Conservation (phyloP, 2,329 filamentous ascomycete species). For the Calonectria montana region DNA sequence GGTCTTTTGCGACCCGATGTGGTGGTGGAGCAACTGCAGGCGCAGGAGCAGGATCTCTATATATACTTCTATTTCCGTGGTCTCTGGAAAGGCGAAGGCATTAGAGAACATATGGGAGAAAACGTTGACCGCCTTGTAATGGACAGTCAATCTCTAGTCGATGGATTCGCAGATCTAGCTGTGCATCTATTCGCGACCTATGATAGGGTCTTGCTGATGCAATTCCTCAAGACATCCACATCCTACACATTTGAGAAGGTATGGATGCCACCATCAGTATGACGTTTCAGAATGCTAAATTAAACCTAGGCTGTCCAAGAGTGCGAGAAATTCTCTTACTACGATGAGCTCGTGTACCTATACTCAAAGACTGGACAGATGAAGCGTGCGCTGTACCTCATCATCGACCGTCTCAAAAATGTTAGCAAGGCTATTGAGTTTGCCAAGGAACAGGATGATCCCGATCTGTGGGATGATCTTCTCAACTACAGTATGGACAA, state of each 20-base stretch:
- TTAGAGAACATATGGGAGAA: slow-evolving; percentile 64
- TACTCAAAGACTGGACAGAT: slow-evolving; percentile 96
- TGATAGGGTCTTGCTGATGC: slow-evolving; percentile 83
- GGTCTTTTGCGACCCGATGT: slow-evolving; percentile 83
- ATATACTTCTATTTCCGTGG: slow-evolving; percentile 92
- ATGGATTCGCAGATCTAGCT: slow-evolving; percentile 87
- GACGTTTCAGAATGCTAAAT: slow-evolving; percentile 24
- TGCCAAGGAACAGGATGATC: slow-evolving; percentile 91
- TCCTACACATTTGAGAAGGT: slow-evolving; percentile 88
- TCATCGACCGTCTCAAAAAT: slow-evolving; percentile 92
- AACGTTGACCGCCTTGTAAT: slow-evolving; percentile 67
- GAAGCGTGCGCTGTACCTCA: slow-evolving; percentile 89
- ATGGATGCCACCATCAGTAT: slow-evolving; percentile 1
- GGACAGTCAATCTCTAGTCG: slow-evolving; percentile 77
- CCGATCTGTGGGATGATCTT: slow-evolving; percentile 94
- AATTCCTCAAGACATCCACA: slow-evolving; percentile 86
- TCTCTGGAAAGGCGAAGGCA: slow-evolving; percentile 82
- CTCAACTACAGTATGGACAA: slow-evolving; percentile 98
- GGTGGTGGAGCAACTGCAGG: slow-evolving; percentile 82
- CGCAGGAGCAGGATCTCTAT: slow-evolving; percentile 76
- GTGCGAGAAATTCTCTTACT: slow-evolving; percentile 84
- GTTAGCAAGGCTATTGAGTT: slow-evolving; percentile 94
- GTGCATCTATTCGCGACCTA: slow-evolving; percentile 88
- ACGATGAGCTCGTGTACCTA: slow-evolving; percentile 94
- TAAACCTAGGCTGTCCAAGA: slow-evolving; percentile 70